Conservation (phyloP, 1,284 basidiomycete species). For the Melampsora larici-populina region DNA sequence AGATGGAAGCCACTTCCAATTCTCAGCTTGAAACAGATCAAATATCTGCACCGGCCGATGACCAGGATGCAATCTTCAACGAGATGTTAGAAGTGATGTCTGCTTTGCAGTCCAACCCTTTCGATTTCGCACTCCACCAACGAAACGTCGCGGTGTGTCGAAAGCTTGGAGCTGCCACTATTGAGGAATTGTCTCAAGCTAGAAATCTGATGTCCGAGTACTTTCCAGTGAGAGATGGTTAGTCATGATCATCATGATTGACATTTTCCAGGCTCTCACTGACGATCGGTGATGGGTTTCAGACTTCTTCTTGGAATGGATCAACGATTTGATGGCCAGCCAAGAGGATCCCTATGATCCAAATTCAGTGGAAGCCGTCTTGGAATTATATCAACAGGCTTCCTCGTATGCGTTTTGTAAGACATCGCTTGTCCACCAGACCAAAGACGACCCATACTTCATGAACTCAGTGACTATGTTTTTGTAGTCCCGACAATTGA, state of each 20-base stretch:
- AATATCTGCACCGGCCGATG: background rate
- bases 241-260: background rate
- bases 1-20: background rate
- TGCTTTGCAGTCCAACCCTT: conserved; percentile 37
- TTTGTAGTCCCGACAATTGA: conserved; percentile 31
- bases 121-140: conserved; percentile 39
- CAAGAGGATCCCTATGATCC: conserved; percentile 24
- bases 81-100: conserved; percentile 41
- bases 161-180: conserved; percentile 32
- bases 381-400: conserved; percentile 41
- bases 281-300: background rate
- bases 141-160: conserved; percentile 30
- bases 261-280: background rate
- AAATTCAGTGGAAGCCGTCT: conserved; percentile 16
- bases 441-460: background rate
- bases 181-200: conserved; percentile 40
- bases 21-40: background rate
- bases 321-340: conserved; percentile 16
- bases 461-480: background rate
- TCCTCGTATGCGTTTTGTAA: conserved; percentile 43
- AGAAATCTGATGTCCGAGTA: conserved; percentile 36
- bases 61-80: conserved; percentile 24
- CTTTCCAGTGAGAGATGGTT: conserved; percentile 41
- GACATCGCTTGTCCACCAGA: background rate
- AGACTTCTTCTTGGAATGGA: conserved; percentile 39